Base-by-base conservation (phyloP, 2,329 filamentous ascomycete genomes). In the Sphaerulina vaccinii region DNA sequence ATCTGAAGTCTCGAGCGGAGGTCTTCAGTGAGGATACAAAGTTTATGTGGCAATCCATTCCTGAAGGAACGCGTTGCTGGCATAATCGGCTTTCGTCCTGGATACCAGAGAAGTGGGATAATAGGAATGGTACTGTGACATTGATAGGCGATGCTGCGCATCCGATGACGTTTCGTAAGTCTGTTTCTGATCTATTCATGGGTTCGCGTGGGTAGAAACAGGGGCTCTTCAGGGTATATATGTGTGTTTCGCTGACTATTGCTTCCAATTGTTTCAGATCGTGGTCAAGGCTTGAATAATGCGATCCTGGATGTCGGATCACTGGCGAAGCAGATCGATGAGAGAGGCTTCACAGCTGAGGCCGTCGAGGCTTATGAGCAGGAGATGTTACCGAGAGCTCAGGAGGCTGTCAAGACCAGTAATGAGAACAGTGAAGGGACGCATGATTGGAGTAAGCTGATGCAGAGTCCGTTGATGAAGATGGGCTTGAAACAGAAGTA, bases 211-310 rank as follows among this genome's bases (percentile, higher is more conserved):
- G n/a, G n/a, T n/a, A n/a, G n/a, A n/a, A n/a, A n/a, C n/a, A n/a
- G n/a, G n/a, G n/a, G n/a, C n/a, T n/a, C n/a, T n/a, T n/a, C n/a
- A n/a, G n/a, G n/a, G n/a, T n/a, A n/a, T n/a, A n/a, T n/a, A n/a
- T n/a, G n/a, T n/a, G n/a, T n/a, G n/a, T n/a, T n/a, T n/a, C n/a
- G n/a, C n/a, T n/a, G n/a, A n/a, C n/a, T n/a, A n/a, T n/a, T n/a
- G n/a, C n/a, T n/a, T n/a, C n/a, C n/a, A n/a, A n/a, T n/a, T n/a
- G n/a, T n/a, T n/a, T n/a, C 16, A 54, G 54, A 57, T 55, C 70
- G 74, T n/a, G 75, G 73, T 0, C 75, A 77, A 57, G 73, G 73
- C 6, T 68, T 74, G 29, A 74, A 77, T 51, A 71, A 76, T 54
- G 58, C 58, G 23, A 71, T 77, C 36, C 61, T 62, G 1, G 74